These are phyloP conservation scores for Pseudomonodictys pantanalensis DNA, from an alignment of 495 filamentous ascomycete genomes.

Conservation along the genomic window DNA sequence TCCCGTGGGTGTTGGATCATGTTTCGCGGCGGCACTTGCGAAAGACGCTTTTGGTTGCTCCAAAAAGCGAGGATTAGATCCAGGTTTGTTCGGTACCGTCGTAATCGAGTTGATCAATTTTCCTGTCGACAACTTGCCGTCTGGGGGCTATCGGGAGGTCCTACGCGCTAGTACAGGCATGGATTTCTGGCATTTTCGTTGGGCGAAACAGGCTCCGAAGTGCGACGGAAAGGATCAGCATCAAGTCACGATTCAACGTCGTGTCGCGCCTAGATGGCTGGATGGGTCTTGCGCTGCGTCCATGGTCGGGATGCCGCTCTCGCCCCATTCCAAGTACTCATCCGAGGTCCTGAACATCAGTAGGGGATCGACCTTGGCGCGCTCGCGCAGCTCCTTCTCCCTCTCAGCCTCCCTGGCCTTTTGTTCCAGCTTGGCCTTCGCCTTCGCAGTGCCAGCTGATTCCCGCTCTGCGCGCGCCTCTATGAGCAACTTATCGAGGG, in stretches of 20 bases:
- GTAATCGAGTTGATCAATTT: no score
- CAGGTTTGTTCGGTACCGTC: no score
- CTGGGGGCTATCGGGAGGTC: no score
- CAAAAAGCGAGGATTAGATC: no score
- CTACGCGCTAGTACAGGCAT: background rate
- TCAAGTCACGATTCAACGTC: conserved; percentile 9
- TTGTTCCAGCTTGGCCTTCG: conserved; percentile 59
- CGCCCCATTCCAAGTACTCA: background rate
- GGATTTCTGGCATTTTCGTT: conserved; percentile 1
- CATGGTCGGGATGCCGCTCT: background rate
- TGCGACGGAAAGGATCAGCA: conserved; percentile 7
- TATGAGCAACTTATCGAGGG: conserved; percentile 65
- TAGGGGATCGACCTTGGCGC: conserved; percentile 56
- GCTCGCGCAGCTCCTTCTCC: conserved; percentile 58
- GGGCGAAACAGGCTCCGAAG: conserved; percentile 4
- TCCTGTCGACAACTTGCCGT: no score
- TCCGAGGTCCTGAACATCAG: conserved; percentile 55
- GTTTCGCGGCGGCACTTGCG: no score
- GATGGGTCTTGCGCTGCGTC: background rate
- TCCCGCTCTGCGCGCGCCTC: conserved; percentile 70
- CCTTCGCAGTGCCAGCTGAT: conserved; percentile 51
- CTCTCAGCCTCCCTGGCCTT: conserved; percentile 51
- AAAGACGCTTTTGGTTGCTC: no score
- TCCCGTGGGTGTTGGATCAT: no score
- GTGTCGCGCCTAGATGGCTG: conserved; percentile 7